These are phyloP conservation scores for Aaosphaeria pasadenensis DNA, from an alignment of 2,329 filamentous ascomycete species.

Conservation along the genomic window DNA sequence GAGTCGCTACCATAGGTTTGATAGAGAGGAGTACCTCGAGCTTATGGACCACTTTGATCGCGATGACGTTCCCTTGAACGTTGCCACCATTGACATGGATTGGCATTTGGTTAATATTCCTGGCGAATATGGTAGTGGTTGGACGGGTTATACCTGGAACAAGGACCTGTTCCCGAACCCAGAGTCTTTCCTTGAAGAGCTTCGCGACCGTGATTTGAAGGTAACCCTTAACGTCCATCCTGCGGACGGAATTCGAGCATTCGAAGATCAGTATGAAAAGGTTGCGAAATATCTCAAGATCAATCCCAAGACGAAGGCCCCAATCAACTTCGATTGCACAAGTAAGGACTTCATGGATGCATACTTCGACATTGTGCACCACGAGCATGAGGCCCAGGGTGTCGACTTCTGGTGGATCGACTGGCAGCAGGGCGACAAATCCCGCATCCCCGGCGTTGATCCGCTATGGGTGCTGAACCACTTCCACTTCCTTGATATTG, in stretches of 20 bases:
- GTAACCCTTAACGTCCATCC: constrained; percentile 62
- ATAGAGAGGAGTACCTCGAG: constrained; percentile 53
- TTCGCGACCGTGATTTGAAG: constrained; percentile 54
- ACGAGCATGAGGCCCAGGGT: constrained; percentile 54
- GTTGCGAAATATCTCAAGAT: constrained; percentile 53
- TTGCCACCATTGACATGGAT: constrained; percentile 65
- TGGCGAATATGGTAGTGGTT: constrained; percentile 43
- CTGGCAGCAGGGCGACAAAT: constrained; percentile 62
- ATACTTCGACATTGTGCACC: constrained; percentile 58
- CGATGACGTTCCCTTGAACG: constrained; percentile 54
- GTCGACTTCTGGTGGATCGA: constrained; percentile 67
- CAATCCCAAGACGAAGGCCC: constrained; percentile 49
- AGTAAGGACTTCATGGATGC: constrained; percentile 55
- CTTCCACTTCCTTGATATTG: constrained; percentile 59
- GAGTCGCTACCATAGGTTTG: constrained; percentile 61
- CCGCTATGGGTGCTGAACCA: constrained; percentile 66
- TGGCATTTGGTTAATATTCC: constrained; percentile 57
- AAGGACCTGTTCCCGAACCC: constrained; percentile 58
- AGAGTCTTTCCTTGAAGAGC: constrained; percentile 46
- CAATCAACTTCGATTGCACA: constrained; percentile 57
- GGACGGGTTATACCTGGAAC: constrained; percentile 64
- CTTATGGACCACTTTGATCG: constrained; percentile 56
- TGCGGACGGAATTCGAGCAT: constrained; percentile 54
- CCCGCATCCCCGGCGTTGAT: constrained; percentile 57
- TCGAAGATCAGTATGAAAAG: constrained; percentile 56